phyloP scores from a whole-genome alignment of 495 filamentous ascomycete genomes.

The Penicillium coffeae region DNA sequence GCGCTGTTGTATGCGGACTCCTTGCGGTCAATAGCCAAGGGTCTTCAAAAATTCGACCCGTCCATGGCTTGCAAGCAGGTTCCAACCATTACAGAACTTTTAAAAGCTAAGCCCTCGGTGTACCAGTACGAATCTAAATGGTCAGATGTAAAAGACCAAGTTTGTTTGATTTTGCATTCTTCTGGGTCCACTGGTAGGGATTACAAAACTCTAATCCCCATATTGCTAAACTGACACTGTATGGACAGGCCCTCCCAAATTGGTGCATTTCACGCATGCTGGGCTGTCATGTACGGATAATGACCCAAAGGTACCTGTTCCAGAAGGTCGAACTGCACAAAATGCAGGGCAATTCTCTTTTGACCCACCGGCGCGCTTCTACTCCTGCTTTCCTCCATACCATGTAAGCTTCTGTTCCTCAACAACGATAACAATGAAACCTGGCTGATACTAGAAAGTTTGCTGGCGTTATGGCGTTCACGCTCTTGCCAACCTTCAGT shows the following conservation, averaged over 20 bases:
- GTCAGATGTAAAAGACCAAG: slow-evolving; percentile 8
- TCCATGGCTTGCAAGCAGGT: slow-evolving; percentile 15
- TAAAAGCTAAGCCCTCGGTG: slow-evolving; percentile 1
- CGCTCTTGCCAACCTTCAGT: slow-evolving; percentile 10
- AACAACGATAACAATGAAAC: background rate
- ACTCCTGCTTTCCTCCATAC: slow-evolving; percentile 24
- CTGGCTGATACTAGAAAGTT: slow-evolving; percentile 2
- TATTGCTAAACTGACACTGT: background rate
- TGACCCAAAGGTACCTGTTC: slow-evolving; percentile 22
- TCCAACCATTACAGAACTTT: slow-evolving; percentile 8
- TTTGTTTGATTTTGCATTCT: slow-evolving; percentile 13
- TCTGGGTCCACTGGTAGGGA: slow-evolving; percentile 17
- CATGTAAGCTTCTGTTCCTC: slow-evolving; percentile 13
- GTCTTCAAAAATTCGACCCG: slow-evolving; percentile 13
- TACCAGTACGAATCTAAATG: slow-evolving; percentile 9
- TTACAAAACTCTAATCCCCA: background rate
- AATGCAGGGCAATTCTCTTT: slow-evolving; percentile 22
- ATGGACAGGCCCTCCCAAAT: slow-evolving; percentile 17
- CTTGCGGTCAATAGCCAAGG: slow-evolving; percentile 5
- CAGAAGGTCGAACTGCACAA: slow-evolving; percentile 22
- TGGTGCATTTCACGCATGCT: slow-evolving; percentile 22
- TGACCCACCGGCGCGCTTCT: slow-evolving; percentile 14
- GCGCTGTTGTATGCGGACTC: slow-evolving; percentile 6
- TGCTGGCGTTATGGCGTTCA: slow-evolving; percentile 6
- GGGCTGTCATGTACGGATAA: slow-evolving; percentile 25